Percentiles rank a stretch among this genome's conserved stretches.
Conservation (phyloP, 257 asterid genomes). For the Penstemon newberryi region DNA sequence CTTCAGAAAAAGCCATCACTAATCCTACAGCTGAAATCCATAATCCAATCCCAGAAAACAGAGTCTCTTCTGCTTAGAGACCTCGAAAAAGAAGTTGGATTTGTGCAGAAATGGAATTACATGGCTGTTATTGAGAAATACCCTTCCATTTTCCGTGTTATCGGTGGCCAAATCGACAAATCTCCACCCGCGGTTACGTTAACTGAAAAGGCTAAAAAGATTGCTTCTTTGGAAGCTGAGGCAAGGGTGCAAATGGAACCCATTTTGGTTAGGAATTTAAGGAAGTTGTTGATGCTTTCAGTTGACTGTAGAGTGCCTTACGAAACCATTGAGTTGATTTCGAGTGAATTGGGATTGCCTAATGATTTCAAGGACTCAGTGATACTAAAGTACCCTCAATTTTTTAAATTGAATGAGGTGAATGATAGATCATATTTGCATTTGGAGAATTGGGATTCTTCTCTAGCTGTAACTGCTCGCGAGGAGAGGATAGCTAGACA, state of each 20-base stretch:
- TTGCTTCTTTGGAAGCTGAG: constrained; percentile 58
- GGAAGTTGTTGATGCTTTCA: constrained; percentile 86
- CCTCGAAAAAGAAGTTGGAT: constrained; percentile 95
- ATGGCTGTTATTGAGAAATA: constrained; percentile 81
- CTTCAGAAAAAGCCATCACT: constrained; percentile 81
- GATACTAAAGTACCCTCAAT: constrained; percentile 66
- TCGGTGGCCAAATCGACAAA: constrained; percentile 44
- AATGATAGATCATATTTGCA: constrained; percentile 62
- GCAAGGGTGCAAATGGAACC: constrained; percentile 68
- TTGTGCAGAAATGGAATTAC: constrained; percentile 88
- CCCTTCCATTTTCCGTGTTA: constrained; percentile 63
- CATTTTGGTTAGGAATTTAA: constrained; percentile 66
- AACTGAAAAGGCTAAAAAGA: constrained; percentile 62
- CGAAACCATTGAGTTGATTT: constrained; percentile 57
- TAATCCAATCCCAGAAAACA: constrained; percentile 67
- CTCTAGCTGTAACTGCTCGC: constrained; percentile 74
- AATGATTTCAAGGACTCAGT: constrained; percentile 60
- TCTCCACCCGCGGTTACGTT: constrained; percentile 74
- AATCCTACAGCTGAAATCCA: constrained; percentile 63
- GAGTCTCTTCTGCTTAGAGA: constrained; percentile 73
- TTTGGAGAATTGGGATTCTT: constrained; percentile 94
- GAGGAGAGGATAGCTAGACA: constrained; percentile 58
- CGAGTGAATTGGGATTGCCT: constrained; percentile 75
- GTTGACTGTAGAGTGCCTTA: constrained; percentile 76
- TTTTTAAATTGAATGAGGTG: constrained; percentile 53